Base-by-base conservation (phyloP, 2,329 filamentous ascomycete species). In the Exophiala spinifera region DNA sequence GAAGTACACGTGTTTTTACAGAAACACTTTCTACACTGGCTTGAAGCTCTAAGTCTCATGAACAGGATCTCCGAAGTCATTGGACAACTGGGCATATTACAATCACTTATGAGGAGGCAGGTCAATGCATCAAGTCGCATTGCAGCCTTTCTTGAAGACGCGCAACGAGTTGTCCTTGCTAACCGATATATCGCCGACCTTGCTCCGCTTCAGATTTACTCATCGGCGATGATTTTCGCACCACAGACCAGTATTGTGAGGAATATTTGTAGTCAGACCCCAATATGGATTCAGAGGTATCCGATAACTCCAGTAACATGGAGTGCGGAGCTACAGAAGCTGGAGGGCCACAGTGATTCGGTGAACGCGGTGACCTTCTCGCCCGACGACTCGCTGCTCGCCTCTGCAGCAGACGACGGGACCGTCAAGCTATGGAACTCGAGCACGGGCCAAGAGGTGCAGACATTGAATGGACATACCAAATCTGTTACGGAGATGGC, bases 141-240 rank as follows among this genome's bases (percentile, higher is more conserved):
- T 4, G 7, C 23, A 25, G 23, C 23, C 3, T 4, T 25, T 7
- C 23, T 25, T 25, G 23, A 25, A 25, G 23, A 25, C 23, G 23
- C 23, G 7, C 64, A 46, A 42, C 57, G 64, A 33, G 70, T 72
- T 56, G 46, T 70, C 36, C 59, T 69, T 0, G 61, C 60, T 40
- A 65, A 66, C 52, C 21, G 55, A 15, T 58, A 64, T 10, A 63
- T 71, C 25, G 59, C 65, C 33, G 60, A 68, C 33, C 45, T 47
- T 36, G 63, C 64, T 10, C 71, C 71, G 10, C 67, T 74, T 20
- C 69, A 73, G 56, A 42, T 68, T 14, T 72, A 73, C 55, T 62
- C 15, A 20, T 66, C 65, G 8, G 70, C 66, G 3, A 53, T 72
- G 0, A 40, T 68, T 13, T 73, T 72, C 53, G 56, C 61, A 20